Base-by-base conservation (phyloP, 2,329 filamentous ascomycete genomes). In the Cyphellophora europaea region DNA sequence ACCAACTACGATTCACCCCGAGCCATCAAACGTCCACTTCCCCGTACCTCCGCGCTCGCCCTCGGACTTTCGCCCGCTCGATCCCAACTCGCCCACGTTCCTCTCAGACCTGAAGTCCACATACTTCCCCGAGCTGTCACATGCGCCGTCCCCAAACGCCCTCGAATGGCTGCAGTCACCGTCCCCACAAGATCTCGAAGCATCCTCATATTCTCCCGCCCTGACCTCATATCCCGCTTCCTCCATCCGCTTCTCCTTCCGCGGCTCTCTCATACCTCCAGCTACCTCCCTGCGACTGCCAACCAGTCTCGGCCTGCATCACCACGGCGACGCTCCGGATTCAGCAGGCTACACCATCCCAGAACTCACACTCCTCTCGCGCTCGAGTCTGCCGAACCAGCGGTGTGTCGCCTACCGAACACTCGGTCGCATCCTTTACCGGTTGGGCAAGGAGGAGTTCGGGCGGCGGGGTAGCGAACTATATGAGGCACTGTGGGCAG, bases 271-370 rank as follows among this genome's bases (percentile, higher is more conserved):
- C 3, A 69, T 98, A 10, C 77, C 89, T 0, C 91, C 91, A 0
- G 71, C 76, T 32, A 72, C 77, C 19, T 78, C 86, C 16, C 71
- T 87, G 36, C 67, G 73, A 2, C 77, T 96, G 16, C 83, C 89
- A 4, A 75, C 76, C 1, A 79, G 77, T 10, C 74, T 80, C 40
- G 91, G 91, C 0, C 70, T 98, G 11, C 91, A 98, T 57, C 89
- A 98, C 57, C 91, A 98, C 56, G 87, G 82, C 43, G 77, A 88
- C 39, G 88, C 89, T 2, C 91, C 91, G 11, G 86, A 93, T 58
- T 85, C 88, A 2, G 91, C 91, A 0, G 91, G 91, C 0, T 98
- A 98, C 59, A 96, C 91, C 0, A 74, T 98, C 18, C 76, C 78
- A 1, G 91, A 98, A 58, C 68, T 98, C 1, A 79, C 86, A 1